Base-by-base conservation (phyloP, 768 basidiomycete species). In the Lentinula sp. region DNA sequence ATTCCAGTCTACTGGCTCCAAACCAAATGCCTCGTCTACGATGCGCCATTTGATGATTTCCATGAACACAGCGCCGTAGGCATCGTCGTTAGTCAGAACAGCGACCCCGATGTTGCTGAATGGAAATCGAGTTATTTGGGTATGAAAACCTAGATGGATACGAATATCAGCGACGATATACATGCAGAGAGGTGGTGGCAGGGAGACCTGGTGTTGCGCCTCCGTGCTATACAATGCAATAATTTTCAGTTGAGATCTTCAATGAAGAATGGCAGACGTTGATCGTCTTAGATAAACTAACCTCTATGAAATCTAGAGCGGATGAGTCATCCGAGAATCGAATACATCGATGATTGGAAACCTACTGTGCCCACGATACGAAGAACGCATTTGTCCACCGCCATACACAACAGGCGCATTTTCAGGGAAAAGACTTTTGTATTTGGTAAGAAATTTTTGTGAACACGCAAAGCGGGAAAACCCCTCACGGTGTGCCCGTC, bases 281-380 rank as follows among this genome's bases (percentile, higher is more conserved):
- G 28, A 28, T 28, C 28, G 28, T 2, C 28, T 28, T 28, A 28
- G 28, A 28, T 28, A 3, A 28, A 28, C 28, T 28, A 8, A 53
- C 54, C 54, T 55, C 54, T n/a, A 55, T 41, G 16, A 13, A 39
- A 41, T 55, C 54, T 55, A 15, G 8, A 55, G 13, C 7, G 10
- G 5, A 39, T 37, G 39, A n/a, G 20, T 37, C 6, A 7, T 39
- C 28, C 5, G 28, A 23, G 7, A 53, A 20, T 16, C 4, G 20
- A 37, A n/a, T 9, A 32, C 9, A 20, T 55, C 13, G 54, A 55
- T 50, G 5, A 50, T 32, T 9, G 32, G 13, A 50, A 37, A 28
- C 54, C 13, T 55, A 72, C 70, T 66, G 53, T 72, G 68, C 0
- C 71, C 71, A 12, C 71, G 61, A 52, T 72, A 74, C 9, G 63